Evolutionary conservation across 1,284 basidiomycete species (phyloP).

Genomic region (Hymenochaete sp.): DNA sequence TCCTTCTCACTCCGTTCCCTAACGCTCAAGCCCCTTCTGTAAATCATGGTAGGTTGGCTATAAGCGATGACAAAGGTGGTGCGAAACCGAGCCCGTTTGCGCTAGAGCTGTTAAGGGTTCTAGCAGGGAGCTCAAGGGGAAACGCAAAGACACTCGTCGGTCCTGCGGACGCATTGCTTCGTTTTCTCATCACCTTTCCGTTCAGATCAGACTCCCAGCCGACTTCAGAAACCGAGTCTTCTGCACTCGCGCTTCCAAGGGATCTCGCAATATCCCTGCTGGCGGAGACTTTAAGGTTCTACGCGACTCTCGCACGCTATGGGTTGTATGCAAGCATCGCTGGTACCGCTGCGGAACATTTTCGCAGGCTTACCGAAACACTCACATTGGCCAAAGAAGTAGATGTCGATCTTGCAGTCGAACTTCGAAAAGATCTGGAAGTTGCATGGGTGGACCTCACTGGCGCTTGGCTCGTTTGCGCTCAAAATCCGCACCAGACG

Average conservation of each 20-base stretch:
- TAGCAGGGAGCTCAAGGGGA: constrained; percentile 56
- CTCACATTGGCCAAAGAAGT: constrained; percentile 21
- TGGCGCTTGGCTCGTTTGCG: constrained; percentile 72
- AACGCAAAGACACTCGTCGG: constrained; percentile 56
- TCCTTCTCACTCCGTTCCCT: constrained; percentile 47
- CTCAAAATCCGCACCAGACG: constrained; percentile 82
- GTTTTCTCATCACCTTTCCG: constrained; percentile 58
- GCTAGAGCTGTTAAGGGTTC: constrained; percentile 50
- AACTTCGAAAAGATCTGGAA: constrained; percentile 30
- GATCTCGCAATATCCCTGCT: constrained; percentile 44
- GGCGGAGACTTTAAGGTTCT: constrained; percentile 55
- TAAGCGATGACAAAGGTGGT: too few relatives aligned
- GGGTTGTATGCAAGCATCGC: constrained; percentile 66
- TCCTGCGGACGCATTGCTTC: constrained; percentile 58
- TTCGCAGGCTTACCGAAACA: constrained; percentile 39
- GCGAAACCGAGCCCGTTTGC: constrained; percentile 42
- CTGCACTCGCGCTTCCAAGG: too few relatives aligned
- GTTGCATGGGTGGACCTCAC: constrained; percentile 48
- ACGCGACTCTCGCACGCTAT: constrained; percentile 62
- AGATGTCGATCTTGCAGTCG: constrained; percentile 26
- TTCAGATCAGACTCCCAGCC: constrained; percentile 30
- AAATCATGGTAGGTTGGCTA: too few relatives aligned
- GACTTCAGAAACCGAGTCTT: not conserved
- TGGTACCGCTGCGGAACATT: constrained; percentile 49
- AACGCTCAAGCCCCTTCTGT: constrained; percentile 27